Base-by-base conservation (phyloP, 495 filamentous ascomycete genomes). In the Aspergillus indologenus region DNA sequence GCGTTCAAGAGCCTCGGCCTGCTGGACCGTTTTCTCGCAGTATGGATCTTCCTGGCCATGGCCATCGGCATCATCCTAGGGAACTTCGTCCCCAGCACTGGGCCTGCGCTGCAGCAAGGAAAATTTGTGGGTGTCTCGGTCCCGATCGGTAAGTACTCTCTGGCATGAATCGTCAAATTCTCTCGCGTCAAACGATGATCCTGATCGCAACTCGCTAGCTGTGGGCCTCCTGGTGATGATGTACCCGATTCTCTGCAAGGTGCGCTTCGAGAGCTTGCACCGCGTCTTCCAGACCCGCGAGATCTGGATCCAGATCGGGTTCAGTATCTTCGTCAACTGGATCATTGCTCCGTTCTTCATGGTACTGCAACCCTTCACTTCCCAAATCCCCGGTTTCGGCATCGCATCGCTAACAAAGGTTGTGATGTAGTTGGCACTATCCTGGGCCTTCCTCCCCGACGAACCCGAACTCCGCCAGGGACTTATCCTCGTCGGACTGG, bases 191-290 rank as follows among this genome's bases (percentile, higher is more conserved):
- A n/a, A n/a, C n/a, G n/a, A n/a, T n/a, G n/a, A n/a, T n/a, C n/a
- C 34, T 40, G 12, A 40, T 40, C n/a, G 12, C 34, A 40, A 11
- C 5, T 40, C 12, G 2, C 3, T 18, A 90, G 90, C 90, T 0
- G 71, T 93, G 58, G 91, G 92, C 12, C 77, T 96, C 18, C 81
- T 96, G 4, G 83, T 94, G 23, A 96, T 96, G 90, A 96, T 96
- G 91, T 96, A 95, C 65, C 92, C 92, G 0, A 95, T 95, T 59
- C 78, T 96, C 20, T 94, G 92, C 83, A 96, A 96, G 71, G 87
- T 96, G n/a, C 84, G 85, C 31, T 96, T 83, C 71, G 92, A 96
- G 70, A 81, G 79, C 0, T 71, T 98, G 45, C 90, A 93, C 69
- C 79, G 81, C 7, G 68, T 90, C 18, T 84, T 96, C 60, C 69